Percentiles rank a stretch among this genome's conserved stretches.
Conservation (phyloP, 192 early-diverging fungal species). For the Coemansia nantahalensis region DNA sequence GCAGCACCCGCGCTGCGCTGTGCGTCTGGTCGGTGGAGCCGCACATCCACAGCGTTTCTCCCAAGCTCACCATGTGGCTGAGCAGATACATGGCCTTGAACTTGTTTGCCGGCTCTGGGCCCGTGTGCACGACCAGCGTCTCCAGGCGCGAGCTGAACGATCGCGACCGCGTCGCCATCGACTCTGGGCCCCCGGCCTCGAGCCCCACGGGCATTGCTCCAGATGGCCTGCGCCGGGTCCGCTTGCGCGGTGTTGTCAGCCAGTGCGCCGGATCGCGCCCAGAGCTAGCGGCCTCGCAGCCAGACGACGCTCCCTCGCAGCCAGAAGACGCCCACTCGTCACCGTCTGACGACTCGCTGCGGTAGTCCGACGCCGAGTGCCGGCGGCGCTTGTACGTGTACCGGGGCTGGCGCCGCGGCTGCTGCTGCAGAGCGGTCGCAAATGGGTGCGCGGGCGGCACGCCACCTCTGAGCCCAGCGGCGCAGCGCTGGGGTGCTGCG, state of each 20-base stretch:
- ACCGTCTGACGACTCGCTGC: slow-evolving; percentile 9
- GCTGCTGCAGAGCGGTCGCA: slow-evolving; percentile 8
- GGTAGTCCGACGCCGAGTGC: slow-evolving; percentile 8
- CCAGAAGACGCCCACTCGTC: neutral
- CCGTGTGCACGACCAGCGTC: slow-evolving; percentile 19
- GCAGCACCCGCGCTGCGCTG: slow-evolving; percentile 14
- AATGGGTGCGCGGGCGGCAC: slow-evolving; percentile 41
- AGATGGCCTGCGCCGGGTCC: slow-evolving; percentile 11
- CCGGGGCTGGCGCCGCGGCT: slow-evolving; percentile 15
- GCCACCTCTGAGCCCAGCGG: neutral
- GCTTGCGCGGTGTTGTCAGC: slow-evolving; percentile 51
- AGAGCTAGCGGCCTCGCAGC: slow-evolving; percentile 16
- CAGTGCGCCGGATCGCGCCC: slow-evolving; percentile 40
- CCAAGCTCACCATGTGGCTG: slow-evolving; percentile 36
- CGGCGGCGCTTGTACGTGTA: slow-evolving; percentile 45
- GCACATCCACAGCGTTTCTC: slow-evolving; percentile 46
- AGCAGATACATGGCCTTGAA: slow-evolving; percentile 30
- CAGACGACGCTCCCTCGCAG: slow-evolving; percentile 30
- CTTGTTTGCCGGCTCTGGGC: slow-evolving; percentile 7
- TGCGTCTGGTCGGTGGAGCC: slow-evolving; percentile 3
- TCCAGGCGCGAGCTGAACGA: slow-evolving; percentile 41
- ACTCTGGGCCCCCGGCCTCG: neutral
- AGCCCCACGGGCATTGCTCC: neutral
- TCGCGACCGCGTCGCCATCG: slow-evolving; percentile 17
- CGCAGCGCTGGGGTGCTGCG: neutral